phyloP scores from a whole-genome alignment of 2,329 filamentous ascomycete genomes.

The Biscogniauxia sp. region DNA sequence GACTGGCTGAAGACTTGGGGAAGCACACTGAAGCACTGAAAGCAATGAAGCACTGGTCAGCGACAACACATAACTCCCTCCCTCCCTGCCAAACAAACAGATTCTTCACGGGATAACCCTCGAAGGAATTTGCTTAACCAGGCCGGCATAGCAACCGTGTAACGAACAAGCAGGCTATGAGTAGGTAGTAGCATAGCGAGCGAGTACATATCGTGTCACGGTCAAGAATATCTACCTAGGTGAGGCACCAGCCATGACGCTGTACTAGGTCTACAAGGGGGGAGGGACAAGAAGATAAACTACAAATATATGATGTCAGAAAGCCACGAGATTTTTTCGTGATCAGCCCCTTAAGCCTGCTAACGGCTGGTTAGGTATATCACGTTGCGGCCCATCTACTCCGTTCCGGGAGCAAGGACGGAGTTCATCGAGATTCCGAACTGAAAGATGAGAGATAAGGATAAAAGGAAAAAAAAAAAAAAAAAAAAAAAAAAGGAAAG shows the following conservation, averaged over 20 bases:
- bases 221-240: neutral
- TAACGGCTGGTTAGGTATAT: neutral
- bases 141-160: neutral
- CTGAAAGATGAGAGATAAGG: too few relatives aligned
- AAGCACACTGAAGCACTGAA: too few relatives aligned
- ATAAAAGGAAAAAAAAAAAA: neutral
- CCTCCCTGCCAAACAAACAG: neutral
- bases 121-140: neutral
- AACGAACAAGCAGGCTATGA: neutral
- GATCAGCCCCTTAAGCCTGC: neutral
- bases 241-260: neutral
- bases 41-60: neutral
- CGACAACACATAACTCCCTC: neutral
- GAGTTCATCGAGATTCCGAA: neutral
- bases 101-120: neutral
- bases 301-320: neutral
- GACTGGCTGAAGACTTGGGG: neutral
- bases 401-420: neutral
- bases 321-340: neutral
- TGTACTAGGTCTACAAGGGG: neutral
- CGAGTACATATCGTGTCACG: neutral
- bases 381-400: neutral
- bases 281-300: neutral
- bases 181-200: neutral
- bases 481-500: neutral